phyloP scores from a whole-genome alignment of 495 filamentous ascomycete species.

The Stereocaulon alpinum region DNA sequence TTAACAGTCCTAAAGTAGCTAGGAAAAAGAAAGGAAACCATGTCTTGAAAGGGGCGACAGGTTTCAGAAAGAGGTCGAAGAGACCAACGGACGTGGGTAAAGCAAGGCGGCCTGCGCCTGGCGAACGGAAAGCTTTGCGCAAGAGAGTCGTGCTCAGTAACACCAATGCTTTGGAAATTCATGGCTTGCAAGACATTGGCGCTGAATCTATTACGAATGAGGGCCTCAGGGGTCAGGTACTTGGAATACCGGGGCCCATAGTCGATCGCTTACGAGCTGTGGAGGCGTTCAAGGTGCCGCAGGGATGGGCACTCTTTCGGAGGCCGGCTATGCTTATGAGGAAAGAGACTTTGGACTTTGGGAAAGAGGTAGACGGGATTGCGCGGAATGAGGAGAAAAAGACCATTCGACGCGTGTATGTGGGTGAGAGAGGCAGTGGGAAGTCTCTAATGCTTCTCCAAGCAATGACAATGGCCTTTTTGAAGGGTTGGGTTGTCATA shows the following conservation, averaged over 20 bases:
- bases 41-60: too few relatives aligned
- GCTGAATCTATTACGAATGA: slow-evolving; percentile 43
- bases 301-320: slow-evolving; percentile 80
- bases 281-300: slow-evolving; percentile 84
- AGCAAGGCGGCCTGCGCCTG: slow-evolving; percentile 47
- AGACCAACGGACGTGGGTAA: slow-evolving; percentile 33
- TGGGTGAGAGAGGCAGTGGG: slow-evolving; percentile 61
- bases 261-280: slow-evolving; percentile 69
- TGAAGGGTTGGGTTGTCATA: slow-evolving; percentile 81
- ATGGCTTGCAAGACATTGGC: slow-evolving; percentile 50
- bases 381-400: slow-evolving; percentile 33
- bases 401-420: slow-evolving; percentile 55
- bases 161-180: slow-evolving; percentile 74
- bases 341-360: slow-evolving; percentile 62
- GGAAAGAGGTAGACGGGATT: slow-evolving; percentile 46
- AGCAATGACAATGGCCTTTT: slow-evolving; percentile 68
- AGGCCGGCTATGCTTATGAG: slow-evolving; percentile 67
- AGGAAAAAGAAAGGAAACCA: too few relatives aligned
- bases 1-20: too few relatives aligned
- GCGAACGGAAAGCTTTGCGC: slow-evolving; percentile 76
- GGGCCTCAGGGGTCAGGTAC: slow-evolving; percentile 49
- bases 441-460: slow-evolving; percentile 83
- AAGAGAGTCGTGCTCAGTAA: slow-evolving; percentile 89
- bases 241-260: slow-evolving; percentile 56
- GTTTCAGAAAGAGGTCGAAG: slow-evolving; percentile 40